Evolutionary conservation across 768 basidiomycete genomes (phyloP).

Genomic region (Sarcodon aspratus): DNA sequence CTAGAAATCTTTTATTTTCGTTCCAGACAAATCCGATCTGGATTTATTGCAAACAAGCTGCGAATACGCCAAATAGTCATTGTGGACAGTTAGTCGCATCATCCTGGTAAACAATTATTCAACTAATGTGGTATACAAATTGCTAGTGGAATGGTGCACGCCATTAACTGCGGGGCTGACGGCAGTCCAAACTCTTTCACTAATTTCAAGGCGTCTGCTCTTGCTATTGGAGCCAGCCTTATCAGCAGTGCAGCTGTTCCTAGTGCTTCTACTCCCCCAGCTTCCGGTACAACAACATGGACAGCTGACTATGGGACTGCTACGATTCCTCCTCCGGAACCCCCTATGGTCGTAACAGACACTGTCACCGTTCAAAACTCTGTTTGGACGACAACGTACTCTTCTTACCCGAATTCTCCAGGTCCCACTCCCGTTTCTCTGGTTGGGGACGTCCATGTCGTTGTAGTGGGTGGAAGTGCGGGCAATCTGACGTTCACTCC

Average conservation of each 20-base stretch:
- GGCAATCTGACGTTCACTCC: conserved; percentile 39
- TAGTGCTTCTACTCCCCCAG: conserved; percentile 12
- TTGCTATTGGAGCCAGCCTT: conserved; percentile 41
- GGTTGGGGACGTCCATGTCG: conserved; percentile 35
- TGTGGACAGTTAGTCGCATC: conserved; percentile 26
- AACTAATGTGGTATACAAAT: not conserved
- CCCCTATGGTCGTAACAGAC: conserved; percentile 29
- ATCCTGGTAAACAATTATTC: not conserved
- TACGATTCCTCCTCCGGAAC: conserved; percentile 38
- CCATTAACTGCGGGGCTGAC: conserved; percentile 48
- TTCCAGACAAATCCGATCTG: conserved; percentile 42
- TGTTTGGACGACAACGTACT: conserved; percentile 47
- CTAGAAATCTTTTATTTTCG: conserved; percentile 1
- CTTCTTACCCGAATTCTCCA: conserved; percentile 42
- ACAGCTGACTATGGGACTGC: conserved; percentile 41
- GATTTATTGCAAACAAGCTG: conserved; percentile 47
- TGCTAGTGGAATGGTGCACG: conserved; percentile 47
- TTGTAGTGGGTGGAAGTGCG: conserved; percentile 40
- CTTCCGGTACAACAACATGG: conserved; percentile 9
- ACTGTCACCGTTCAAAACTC: conserved; percentile 25
- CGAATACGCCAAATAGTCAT: conserved; percentile 37
- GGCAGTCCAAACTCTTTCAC: conserved; percentile 47
- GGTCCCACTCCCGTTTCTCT: conserved; percentile 39
- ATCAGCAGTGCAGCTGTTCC: conserved; percentile 29
- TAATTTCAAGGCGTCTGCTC: conserved; percentile 46